Conservation (phyloP, 306 rosid species). For the Cucurbita pepo region DNA sequence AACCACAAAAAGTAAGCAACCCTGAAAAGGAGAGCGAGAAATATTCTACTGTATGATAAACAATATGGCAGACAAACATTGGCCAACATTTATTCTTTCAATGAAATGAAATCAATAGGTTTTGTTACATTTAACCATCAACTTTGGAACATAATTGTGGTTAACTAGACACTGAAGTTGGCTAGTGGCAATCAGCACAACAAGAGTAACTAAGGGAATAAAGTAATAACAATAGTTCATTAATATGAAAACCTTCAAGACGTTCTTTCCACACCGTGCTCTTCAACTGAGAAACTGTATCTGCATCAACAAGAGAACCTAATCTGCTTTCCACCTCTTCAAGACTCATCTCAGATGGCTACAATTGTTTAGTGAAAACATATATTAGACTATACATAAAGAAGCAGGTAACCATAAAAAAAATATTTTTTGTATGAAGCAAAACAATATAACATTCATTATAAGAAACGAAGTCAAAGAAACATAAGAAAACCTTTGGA, state of each 20-base stretch:
- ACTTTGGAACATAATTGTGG: not conserved
- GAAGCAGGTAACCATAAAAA: not conserved
- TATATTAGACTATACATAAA: not conserved
- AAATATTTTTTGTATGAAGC: not conserved
- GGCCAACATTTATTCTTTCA: not conserved
- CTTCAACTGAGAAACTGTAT: slow-evolving; percentile 62
- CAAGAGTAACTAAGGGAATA: not conserved
- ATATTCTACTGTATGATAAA: not conserved
- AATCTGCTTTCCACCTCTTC: slow-evolving; percentile 91
- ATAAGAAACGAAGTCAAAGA: not conserved
- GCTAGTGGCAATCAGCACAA: not conserved
- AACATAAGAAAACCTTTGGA: not conserved
- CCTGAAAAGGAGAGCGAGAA: not conserved
- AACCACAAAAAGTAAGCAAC: not conserved
- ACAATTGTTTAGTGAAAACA: slow-evolving; percentile 9
- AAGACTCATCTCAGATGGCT: slow-evolving; percentile 94
- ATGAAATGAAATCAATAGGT: not conserved
- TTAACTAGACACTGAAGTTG: not conserved
- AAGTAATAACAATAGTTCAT: not conserved
- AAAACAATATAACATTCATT: not conserved
- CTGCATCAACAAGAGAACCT: slow-evolving; percentile 68
- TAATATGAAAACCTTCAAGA: slow-evolving; percentile 51
- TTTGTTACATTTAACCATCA: not conserved
- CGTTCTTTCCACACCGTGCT: slow-evolving; percentile 95
- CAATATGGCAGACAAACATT: not conserved